Evolutionary conservation across 2,329 filamentous ascomycete genomes (phyloP), one percentile per base, ranked within the genome.

Genomic region (Cyclaneusma minus): DNA sequence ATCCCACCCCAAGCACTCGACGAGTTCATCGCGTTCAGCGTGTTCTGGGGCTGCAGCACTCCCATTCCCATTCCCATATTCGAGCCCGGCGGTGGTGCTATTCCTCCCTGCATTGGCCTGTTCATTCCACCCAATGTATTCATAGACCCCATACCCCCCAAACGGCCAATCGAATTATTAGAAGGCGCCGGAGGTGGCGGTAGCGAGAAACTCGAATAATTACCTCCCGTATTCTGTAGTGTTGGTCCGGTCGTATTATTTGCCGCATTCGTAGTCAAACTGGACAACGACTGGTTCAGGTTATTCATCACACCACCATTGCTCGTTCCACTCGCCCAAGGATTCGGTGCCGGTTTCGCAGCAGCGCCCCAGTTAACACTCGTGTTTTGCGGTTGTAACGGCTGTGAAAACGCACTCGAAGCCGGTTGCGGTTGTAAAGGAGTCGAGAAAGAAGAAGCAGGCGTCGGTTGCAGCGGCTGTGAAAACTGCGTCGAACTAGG

Each of bases 401-500:
- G 30, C 19, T 31, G 28, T 35, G 1, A 34, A 26, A 7, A 29
- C 24, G 21, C 22, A 32, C 27, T 22, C 25, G 22, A 25, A 19
- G n/a, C 25, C 13, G 15, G 27, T 8, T 7, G 23, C 20, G 14
- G 27, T 21, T 24, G 29, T 6, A 25, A 19, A 18, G 15, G 29
- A 13, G 7, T 18, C 15, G 27, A 8, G 6, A 8, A 20, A 16
- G 27, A 18, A 16, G 25, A 26, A 2, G 64, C 62, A 29, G 64
- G 64, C 16, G 72, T 46, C 3, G 47, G 45, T 25, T 50, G 45
- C 15, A 49, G 33, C 0, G 70, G 69, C 33, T 73, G 60, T 3
- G 69, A 73, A 42, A 62, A 75, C 44, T 77, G 70, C 2, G 70
- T 75, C 9, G 62, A 54, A 3, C 64, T 61, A 0, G 70, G 70